Percentiles rank a stretch among this genome's conserved stretches.
Conservation (phyloP, 2,329 filamentous ascomycete species). For the Arthrobotrys entomopaga region DNA sequence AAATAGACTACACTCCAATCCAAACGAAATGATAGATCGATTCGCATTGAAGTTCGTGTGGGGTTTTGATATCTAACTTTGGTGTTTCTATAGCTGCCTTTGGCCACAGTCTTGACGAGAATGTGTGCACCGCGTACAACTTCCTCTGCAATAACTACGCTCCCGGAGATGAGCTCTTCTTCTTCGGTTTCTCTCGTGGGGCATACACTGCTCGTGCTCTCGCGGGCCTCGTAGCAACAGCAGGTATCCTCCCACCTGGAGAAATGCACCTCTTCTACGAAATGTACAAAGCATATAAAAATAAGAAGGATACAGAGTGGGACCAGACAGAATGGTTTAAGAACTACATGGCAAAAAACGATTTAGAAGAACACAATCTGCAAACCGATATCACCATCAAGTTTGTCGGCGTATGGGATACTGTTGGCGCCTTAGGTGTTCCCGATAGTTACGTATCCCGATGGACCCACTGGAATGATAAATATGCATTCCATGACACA, state of each 20-base stretch:
- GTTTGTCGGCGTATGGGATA: conserved; percentile 68
- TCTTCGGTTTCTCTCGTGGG: conserved; percentile 69
- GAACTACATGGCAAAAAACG: too few relatives aligned
- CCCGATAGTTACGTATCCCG: conserved; percentile 58
- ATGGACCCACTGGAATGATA: not conserved
- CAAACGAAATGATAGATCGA: too few relatives aligned
- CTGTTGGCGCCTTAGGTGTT: conserved; percentile 65
- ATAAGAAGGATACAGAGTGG: conserved; percentile 15
- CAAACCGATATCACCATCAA: conserved; percentile 65
- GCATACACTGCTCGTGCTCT: conserved; percentile 70
- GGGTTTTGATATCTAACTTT: too few relatives aligned
- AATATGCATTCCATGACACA: conserved; percentile 64
- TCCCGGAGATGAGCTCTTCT: conserved; percentile 68
- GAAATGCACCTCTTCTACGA: conserved; percentile 68
- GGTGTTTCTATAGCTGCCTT: conserved; percentile 5
- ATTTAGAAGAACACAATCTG: too few relatives aligned
- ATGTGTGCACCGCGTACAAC: conserved; percentile 72
- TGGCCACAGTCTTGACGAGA: conserved; percentile 56
- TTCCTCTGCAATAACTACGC: conserved; percentile 72
- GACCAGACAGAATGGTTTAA: too few relatives aligned
- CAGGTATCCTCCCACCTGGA: conserved; percentile 65
- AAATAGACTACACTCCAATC: too few relatives aligned
- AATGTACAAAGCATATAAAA: conserved; percentile 66
- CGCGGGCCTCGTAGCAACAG: conserved; percentile 65
- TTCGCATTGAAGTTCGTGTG: too few relatives aligned